A percentile compares a stretch with the other conserved stretches of the same genome.
Conservation (phyloP, 163 green algal species). For the Scenedesmus sp. region DNA sequence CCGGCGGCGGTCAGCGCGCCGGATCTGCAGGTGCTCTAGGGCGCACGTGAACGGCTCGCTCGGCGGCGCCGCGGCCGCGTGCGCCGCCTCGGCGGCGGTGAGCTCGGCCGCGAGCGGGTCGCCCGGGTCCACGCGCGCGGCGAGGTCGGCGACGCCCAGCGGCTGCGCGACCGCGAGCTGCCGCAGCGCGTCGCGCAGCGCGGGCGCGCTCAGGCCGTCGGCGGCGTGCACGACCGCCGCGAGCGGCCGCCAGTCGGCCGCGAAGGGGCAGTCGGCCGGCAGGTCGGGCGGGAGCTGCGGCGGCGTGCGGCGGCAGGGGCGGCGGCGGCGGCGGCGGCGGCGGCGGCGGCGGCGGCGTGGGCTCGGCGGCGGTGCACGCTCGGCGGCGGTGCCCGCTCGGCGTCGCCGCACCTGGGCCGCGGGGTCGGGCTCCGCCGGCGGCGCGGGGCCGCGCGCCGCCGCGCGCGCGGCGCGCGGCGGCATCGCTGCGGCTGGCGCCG, state of each 20-base stretch:
- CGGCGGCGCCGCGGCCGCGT: too few relatives aligned
- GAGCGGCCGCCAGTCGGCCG: constrained; percentile 12
- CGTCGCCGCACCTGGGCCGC: constrained; percentile 12
- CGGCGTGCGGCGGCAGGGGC: not conserved
- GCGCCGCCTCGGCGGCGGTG: constrained; percentile 10
- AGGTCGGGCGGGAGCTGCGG: constrained; percentile 38
- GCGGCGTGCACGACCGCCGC: constrained; percentile 4
- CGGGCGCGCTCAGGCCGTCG: not conserved
- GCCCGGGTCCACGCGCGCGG: constrained; percentile 9
- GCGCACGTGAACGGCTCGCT: too few relatives aligned
- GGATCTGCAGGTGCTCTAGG: too few relatives aligned
- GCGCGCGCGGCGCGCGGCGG: too few relatives aligned
- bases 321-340: too few relatives aligned
- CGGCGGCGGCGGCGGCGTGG: too few relatives aligned
- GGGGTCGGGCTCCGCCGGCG: constrained; percentile 15
- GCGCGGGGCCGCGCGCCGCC: not conserved
- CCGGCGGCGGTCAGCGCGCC: too few relatives aligned
- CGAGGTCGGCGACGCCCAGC: constrained; percentile 20
- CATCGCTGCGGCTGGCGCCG: too few relatives aligned
- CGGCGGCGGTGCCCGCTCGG: too few relatives aligned
- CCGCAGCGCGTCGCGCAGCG: constrained; percentile 25
- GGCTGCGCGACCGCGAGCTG: constrained; percentile 20
- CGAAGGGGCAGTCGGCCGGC: constrained; percentile 33
- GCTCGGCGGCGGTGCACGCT: too few relatives aligned
- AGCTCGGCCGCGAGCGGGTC: constrained; percentile 26